Evolutionary conservation across 2,329 filamentous ascomycete species (phyloP), one percentile per base, ranked within the genome.

Genomic region (Rutstroemia sp.): DNA sequence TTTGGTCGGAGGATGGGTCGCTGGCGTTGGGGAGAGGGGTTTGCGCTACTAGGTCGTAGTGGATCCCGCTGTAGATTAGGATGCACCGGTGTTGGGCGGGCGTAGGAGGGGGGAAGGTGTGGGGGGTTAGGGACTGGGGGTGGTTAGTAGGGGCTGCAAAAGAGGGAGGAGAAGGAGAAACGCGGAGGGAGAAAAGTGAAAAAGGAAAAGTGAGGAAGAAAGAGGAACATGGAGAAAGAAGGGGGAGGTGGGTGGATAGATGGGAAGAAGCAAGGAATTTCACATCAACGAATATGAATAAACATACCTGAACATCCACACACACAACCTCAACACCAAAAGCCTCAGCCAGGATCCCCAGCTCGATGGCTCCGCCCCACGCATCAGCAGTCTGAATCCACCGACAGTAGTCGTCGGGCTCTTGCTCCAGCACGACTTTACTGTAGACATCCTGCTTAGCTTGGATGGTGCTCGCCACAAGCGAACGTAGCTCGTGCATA

Each of bases 321-420:
- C 87, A 88, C 70, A 84, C 89, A 52, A 95, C 90, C 68, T 96
- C 89, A 27, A 95, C 80, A 58, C 87, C 83, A 69, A 96, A 96
- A 55, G 94, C 83, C 60, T 91, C 82, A 40, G 88, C 89, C 16
- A 97, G 74, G 57, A 96, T 92, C 56, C 84, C 84, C 19, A 97
- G 78, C 71, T 97, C 92, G 61, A 96, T 96, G 5, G 85, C 89
- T 5, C 92, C 92, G 52, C 92, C 92, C 92, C 92, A 97, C 0
- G 86, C 84, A 64, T 92, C 84, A 21, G 86, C 83, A 21, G 84
- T 82, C 61, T 87, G 84, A 61, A 97, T 95, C 78, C 87, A 90
- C 23, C 78, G 76, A 66, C 89, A 94, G 71, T 97, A 97, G 34
- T 85, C 81, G 54, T 84, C 78, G 0, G 87, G 87, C 59, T 79